phyloP scores from a whole-genome alignment of 148 eudicot species.

The Amaranthus hypochondriacus region DNA sequence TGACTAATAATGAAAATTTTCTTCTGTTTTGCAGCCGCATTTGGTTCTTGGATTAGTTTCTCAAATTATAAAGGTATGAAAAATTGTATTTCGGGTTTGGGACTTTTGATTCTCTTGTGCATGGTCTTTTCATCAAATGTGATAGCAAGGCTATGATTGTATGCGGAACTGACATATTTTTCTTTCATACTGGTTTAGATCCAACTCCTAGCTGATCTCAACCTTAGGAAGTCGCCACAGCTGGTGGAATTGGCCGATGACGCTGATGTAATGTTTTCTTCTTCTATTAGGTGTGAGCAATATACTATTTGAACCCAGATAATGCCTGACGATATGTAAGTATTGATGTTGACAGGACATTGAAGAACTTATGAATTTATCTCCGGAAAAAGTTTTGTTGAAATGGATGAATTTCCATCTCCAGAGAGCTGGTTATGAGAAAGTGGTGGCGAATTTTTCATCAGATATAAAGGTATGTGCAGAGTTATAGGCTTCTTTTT shows the following conservation, averaged over 20 bases:
- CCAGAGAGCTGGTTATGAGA: conserved; percentile 78
- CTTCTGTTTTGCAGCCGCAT: conserved; percentile 60
- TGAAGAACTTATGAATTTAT: conserved; percentile 83
- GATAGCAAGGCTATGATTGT: background rate
- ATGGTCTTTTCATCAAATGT: background rate
- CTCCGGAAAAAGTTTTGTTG: conserved; percentile 87
- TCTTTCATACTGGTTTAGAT: conserved; percentile 42
- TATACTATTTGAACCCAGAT: background rate
- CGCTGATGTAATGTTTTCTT: conserved; percentile 42
- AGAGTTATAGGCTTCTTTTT: too few relatives aligned
- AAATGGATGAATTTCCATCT: conserved; percentile 99
- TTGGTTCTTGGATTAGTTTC: conserved; percentile 85
- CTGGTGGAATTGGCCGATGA: conserved; percentile 88
- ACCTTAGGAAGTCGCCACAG: conserved; percentile 89
- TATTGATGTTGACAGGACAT: conserved; percentile 57
- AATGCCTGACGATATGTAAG: conserved; percentile 4
- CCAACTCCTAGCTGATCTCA: conserved; percentile 89
- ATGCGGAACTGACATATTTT: conserved; percentile 3
- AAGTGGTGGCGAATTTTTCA: conserved; percentile 71
- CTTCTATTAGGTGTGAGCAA: background rate
- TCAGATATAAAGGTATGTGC: conserved; percentile 78
- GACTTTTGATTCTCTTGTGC: background rate
- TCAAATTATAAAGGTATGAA: conserved; percentile 84
- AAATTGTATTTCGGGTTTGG: background rate
- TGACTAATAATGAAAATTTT: conserved; percentile 1